Base-by-base conservation (phyloP, 2,329 filamentous ascomycete species). In the Cladosporium sp. region DNA sequence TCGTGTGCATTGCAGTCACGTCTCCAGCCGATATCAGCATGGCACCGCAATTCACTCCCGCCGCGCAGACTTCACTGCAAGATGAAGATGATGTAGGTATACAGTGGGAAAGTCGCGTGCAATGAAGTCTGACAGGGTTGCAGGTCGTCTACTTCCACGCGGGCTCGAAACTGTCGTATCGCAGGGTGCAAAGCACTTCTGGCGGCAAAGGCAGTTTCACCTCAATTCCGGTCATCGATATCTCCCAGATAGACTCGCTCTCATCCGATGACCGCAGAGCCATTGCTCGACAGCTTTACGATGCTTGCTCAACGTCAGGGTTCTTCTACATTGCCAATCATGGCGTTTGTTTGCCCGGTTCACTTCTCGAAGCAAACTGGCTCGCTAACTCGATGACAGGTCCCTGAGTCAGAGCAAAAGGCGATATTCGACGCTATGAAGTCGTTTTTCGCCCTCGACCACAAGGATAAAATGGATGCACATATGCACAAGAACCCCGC, bases 271-370 rank as follows among this genome's bases (percentile, higher is more conserved):
- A 55, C 15, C 52, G 52, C 15, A 55, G n/a, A 4, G 14, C 6
- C 28, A 55, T 55, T 55, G 52, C 52, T 55, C 52, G 28, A n/a
- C 26, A 55, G 52, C 52, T 55, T 15, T 55, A 55, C 28, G 52
- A 55, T 34, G 8, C 55, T 4, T 36, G 32, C 30, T 38, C 55
- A 28, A 38, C 30, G n/a, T 38, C 93, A 2, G 93, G 93, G 65
- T 97, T 97, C 82, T 86, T 97, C 69, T 97, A 97, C 79, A 86
- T 96, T 51, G 88, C 89, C 72, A 91, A 93, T 77, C 89, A 94
- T 70, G 86, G 90, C 12, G 52, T 55, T n/a, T 21, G 52, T 55
- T 18, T 55, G 28, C 5, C 52, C 26, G 3, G 8, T n/a, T 5
- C 28, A 3, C 15, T 8, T 30, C 4, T 10, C 28, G 8, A 34